phyloP scores from a whole-genome alignment of 73 alveolate genomes.

The Tetrahymena elliotti region DNA sequence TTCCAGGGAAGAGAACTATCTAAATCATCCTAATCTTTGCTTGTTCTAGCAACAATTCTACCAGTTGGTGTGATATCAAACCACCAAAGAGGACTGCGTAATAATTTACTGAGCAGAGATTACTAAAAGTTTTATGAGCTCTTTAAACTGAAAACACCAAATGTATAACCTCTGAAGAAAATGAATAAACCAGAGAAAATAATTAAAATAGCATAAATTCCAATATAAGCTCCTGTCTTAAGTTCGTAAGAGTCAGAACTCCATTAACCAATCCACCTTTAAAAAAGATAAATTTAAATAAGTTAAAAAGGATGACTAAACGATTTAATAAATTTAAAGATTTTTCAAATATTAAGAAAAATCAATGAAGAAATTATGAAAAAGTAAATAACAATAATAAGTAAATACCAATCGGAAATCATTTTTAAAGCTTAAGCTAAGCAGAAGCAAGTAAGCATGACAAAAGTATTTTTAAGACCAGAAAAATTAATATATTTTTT shows the following conservation, averaged over 20 bases:
- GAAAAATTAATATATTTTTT: not conserved
- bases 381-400: too few relatives aligned
- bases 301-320: not conserved
- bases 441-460: not conserved
- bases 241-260: not conserved
- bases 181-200: not conserved
- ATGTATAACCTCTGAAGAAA: not conserved
- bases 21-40: conserved; percentile 58
- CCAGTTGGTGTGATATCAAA: conserved; percentile 93
- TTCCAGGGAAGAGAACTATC: conserved; percentile 13
- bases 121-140: not conserved
- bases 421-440: not conserved
- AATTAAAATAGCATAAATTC: not conserved
- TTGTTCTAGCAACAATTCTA: conserved; percentile 73
- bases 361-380: not conserved
- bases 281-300: not conserved
- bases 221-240: not conserved
- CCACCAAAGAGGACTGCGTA: conserved; percentile 82
- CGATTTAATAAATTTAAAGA: too few relatives aligned
- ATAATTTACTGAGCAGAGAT: conserved; percentile 19
- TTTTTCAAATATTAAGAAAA: too few relatives aligned
- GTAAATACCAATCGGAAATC: not conserved
- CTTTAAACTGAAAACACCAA: not conserved
- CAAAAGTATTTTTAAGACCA: not conserved
- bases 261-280: not conserved